Evolutionary conservation across 192 early-diverging fungal genomes (phyloP).

Genomic region (Entomortierella beljakovae): DNA sequence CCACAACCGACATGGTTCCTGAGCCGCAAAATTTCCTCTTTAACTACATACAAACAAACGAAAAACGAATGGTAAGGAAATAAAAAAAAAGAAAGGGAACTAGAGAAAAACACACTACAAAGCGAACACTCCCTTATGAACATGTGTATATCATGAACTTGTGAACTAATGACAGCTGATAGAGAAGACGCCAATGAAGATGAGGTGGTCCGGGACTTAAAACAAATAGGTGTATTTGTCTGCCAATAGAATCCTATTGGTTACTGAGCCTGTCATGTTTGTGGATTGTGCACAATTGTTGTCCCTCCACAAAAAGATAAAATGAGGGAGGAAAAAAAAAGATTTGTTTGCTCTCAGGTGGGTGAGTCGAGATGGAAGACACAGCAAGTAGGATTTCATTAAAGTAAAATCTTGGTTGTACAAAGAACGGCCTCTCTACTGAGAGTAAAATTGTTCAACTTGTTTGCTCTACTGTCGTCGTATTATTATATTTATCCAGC

Average conservation of each 20-base stretch:
- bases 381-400: background rate
- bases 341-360: background rate
- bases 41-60: background rate
- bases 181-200: background rate
- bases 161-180: background rate
- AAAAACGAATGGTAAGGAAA: background rate
- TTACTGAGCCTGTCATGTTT: background rate
- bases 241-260: background rate
- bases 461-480: background rate
- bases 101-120: conserved; percentile 9
- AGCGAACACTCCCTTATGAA: background rate
- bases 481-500: background rate
- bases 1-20: background rate
- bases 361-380: background rate
- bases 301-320: too few species aligned
- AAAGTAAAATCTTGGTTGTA: conserved; percentile 1
- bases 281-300: background rate
- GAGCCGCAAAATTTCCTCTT: background rate
- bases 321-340: too few species aligned
- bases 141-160: background rate
- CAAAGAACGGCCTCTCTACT: background rate
- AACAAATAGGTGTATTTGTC: background rate
- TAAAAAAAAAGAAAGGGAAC: background rate
- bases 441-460: too few species aligned
- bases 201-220: background rate